These are phyloP conservation scores for Ceratocystis eucalypticola DNA, from an alignment of 2,329 filamentous ascomycete genomes.

Conservation along the genomic window DNA sequence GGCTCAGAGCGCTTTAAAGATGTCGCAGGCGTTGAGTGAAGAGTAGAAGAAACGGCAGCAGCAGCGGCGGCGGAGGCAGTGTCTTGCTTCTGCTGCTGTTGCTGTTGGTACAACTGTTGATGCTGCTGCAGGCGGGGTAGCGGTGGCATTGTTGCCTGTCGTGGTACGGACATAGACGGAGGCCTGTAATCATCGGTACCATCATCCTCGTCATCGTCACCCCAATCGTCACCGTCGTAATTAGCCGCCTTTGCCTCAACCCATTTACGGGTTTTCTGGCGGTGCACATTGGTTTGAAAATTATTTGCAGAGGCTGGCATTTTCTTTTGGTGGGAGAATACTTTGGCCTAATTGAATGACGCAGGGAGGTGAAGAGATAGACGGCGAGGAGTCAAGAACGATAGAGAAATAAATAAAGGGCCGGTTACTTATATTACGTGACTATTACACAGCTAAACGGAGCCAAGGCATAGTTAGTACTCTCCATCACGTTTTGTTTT, in stretches of 20 bases:
- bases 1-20: background rate
- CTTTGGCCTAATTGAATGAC: too few species aligned
- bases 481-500: too few species aligned
- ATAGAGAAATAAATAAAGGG: background rate
- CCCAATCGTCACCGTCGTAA: constrained; percentile 94
- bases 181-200: constrained; percentile 26
- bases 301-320: constrained; percentile 24
- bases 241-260: constrained; percentile 72
- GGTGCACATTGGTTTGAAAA: constrained; percentile 77
- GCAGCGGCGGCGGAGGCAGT: background rate
- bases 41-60: background rate
- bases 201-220: constrained; percentile 54
- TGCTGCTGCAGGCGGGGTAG: constrained; percentile 15
- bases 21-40: background rate
- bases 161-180: constrained; percentile 24
- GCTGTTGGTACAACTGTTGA: constrained; percentile 12
- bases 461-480: too few species aligned
- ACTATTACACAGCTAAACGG: too few species aligned
- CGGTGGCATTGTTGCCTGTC: constrained; percentile 20
- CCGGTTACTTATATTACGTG: background rate
- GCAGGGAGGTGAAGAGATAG: too few species aligned
- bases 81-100: background rate
- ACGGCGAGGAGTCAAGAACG: too few species aligned
- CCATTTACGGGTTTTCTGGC: constrained; percentile 89
- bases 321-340: background rate